Evolutionary conservation across 176 grass and related monocot genomes (phyloP).

Genomic region (Triticum aestivum): DNA sequence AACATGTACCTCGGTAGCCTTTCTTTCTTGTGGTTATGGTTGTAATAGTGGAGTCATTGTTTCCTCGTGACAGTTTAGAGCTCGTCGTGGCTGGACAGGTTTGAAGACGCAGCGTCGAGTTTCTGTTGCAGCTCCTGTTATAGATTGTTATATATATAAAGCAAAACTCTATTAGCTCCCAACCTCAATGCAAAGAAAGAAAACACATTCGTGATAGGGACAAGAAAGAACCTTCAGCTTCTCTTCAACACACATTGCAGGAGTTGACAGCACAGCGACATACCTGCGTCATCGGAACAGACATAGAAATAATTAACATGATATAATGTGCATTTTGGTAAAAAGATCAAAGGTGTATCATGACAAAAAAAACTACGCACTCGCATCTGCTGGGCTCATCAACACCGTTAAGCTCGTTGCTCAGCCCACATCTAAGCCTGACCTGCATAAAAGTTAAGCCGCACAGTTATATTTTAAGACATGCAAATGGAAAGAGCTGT

Average conservation of each 20-base stretch:
- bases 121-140: slow-evolving; percentile 82
- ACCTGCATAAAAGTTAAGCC: slow-evolving; percentile 47
- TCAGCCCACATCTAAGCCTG: slow-evolving; percentile 90
- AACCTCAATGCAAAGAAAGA: not conserved
- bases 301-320: slow-evolving; percentile 10
- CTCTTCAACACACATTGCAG: slow-evolving; percentile 66
- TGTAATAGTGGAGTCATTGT: slow-evolving; percentile 17
- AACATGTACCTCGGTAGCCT: not conserved
- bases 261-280: slow-evolving; percentile 75
- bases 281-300: slow-evolving; percentile 56
- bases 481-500: not conserved
- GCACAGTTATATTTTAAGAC: not conserved
- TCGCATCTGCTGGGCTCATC: slow-evolving; percentile 99
- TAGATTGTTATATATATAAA: slow-evolving; percentile 36
- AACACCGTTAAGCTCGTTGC: slow-evolving; percentile 70
- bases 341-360: slow-evolving; percentile 4
- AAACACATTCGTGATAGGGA: not conserved
- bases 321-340: not conserved
- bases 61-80: slow-evolving; percentile 53
- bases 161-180: slow-evolving; percentile 31
- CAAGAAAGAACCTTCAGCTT: slow-evolving; percentile 67
- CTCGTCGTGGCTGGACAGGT: slow-evolving; percentile 59
- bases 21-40: slow-evolving; percentile 9
- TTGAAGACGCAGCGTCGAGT: slow-evolving; percentile 44
- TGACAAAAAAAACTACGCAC: slow-evolving; percentile 46